Evolutionary conservation across 1,284 basidiomycete genomes (phyloP), one percentile per base, ranked within the genome.

Genomic region (Agaricales sp.): DNA sequence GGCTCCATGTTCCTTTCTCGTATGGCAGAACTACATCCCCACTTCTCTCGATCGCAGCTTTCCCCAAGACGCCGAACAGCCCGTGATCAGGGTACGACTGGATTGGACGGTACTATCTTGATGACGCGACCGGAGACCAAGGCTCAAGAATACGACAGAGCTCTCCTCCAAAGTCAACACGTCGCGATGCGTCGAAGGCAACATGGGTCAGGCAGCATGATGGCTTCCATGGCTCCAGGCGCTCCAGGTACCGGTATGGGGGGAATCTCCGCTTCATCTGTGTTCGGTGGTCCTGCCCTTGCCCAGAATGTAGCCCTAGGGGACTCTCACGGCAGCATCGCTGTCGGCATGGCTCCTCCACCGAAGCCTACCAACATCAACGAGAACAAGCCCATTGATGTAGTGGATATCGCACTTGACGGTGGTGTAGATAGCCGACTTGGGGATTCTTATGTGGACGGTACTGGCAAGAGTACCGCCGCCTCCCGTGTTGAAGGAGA

Each of bases 1-100:
- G 83, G 89, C 3, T 93, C 90, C 1, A 69, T 93, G 12, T 93
- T 92, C 62, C 78, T 95, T 43, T 87, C 78, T 56, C 78, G 86
- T 43, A 81, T 95, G 64, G 83, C 87, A 1, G 86, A 89, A 51
- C 68, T 83, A 54, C 76, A 68, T 50, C 74, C 72, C 47, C 62
- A 70, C 54, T 14, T 53, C 53, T 62, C 65, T 47, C 57, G 64
- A 58, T 54, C 58, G 53, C 57, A 55, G 45, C 51, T 62, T 45
- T 55, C 63, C 23, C 66, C 52, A 58, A 16, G 57, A 61, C 25
- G 59, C 58, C 37, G 64, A 67, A 19, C 55, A 60, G 38, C 54
- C 59, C 54, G 51, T 64, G 54, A 8, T 46, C 11, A 35, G 30
- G n/a, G n/a, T n/a, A n/a, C n/a, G n/a, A 8, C 30, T 35, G 30